A percentile compares a stretch with the other conserved stretches of the same genome.
Evolutionary conservation across 2,329 filamentous ascomycete species (phyloP).

Genomic region (Claviceps africana): DNA sequence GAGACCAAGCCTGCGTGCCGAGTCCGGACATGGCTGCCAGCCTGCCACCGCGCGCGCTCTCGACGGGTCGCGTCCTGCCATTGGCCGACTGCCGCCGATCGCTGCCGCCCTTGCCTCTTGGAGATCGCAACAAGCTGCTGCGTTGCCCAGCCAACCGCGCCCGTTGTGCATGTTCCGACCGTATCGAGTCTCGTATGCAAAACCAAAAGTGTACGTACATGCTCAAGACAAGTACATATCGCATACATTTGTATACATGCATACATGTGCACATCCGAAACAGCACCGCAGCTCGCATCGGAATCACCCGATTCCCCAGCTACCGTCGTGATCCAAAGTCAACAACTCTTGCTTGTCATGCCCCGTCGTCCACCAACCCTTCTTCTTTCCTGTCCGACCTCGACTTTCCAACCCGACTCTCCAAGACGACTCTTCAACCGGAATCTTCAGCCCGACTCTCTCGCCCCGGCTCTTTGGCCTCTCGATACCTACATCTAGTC

Average conservation of each 20-base stretch:
- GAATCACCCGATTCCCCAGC: conserved; percentile 1
- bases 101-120: no score
- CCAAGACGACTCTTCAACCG: no score
- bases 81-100: not conserved
- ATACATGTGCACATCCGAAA: not conserved
- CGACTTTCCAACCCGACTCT: not conserved
- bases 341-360: conserved; percentile 3
- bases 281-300: not conserved
- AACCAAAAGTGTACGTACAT: conserved; percentile 4
- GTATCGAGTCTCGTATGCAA: conserved; percentile 7
- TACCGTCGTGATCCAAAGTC: conserved; percentile 1
- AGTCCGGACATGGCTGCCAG: no score
- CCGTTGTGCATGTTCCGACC: not conserved
- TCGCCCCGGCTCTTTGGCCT: not conserved
- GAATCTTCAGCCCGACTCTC: not conserved
- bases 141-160: conserved; percentile 14
- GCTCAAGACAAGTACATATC: no score
- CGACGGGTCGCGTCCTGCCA: not conserved
- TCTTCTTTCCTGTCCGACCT: not conserved
- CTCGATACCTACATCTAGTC: not conserved
- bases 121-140: not conserved
- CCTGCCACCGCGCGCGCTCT: not conserved
- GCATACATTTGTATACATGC: no score
- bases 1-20: no score
- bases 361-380: not conserved